Evolutionary conservation across 176 grass and related monocot genomes (phyloP), one percentile per base, ranked within the genome.

Genomic region (Musa acuminata): DNA sequence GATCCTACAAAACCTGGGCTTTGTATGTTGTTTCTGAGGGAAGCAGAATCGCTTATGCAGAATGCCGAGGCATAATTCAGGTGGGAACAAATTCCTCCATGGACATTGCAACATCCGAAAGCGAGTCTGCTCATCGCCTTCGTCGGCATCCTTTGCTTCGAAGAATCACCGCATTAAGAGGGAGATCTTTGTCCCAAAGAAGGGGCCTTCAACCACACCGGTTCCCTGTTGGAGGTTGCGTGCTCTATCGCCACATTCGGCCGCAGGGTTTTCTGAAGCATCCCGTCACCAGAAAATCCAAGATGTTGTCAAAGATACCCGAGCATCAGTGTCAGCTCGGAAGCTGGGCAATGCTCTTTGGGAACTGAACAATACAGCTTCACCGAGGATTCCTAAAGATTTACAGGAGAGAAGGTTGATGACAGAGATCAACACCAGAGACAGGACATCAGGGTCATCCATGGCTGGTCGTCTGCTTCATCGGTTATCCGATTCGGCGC

Each of bases 311-410:
- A 75, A 78, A 22, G 75, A 71, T 11, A n/a, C 29, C 52, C 77
- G 55, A 64, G 76, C 74, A 66, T 58, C 82, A 6, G 77, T 86
- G 72, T 87, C 92, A 52, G 89, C 89, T 13, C 75, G 92, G 81
- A 92, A 92, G 78, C 89, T 96, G 52, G 89, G 82, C 71, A 84
- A 51, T 80, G 84, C 79, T 13, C 80, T 89, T 49, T 92, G 92
- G 92, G 81, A 83, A 79, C 57, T 81, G 51, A 86, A 87, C 70
- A 84, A 80, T 72, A 66, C 72, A 9, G 48, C 69, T 77, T 65
- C 80, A 71, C 51, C 77, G 74, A 59, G 8, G 62, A 49, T 62
- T 53, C 2, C 19, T 16, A 19, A 75, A 11, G 20, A 75, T 49
- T 49, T 62, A 49, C 55, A 59, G 24, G 73, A n/a, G 20, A 62